Percentiles rank a stretch among this genome's conserved stretches.
Evolutionary conservation across 139 green algal species (phyloP).

Genomic region (Chlorella sp.): DNA sequence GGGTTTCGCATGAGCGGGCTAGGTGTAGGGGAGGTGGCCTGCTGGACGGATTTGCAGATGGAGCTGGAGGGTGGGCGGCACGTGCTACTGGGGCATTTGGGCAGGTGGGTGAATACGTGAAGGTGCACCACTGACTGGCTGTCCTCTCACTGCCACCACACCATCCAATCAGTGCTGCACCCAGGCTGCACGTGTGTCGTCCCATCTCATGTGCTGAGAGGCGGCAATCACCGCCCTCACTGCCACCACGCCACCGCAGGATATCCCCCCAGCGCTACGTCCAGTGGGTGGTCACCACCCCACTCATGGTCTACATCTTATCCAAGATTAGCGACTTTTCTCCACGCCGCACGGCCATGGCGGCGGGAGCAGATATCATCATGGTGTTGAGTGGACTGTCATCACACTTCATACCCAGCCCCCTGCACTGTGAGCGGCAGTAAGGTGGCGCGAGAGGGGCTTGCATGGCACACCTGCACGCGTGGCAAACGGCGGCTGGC

Average conservation of each 20-base stretch:
- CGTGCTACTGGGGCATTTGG: too few species aligned
- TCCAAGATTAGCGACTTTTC: conserved; percentile 42
- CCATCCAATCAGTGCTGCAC: too few species aligned
- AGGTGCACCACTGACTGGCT: background rate
- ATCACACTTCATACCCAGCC: conserved; percentile 14
- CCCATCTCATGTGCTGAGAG: too few species aligned
- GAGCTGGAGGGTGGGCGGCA: background rate
- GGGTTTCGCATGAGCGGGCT: background rate
- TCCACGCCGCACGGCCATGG: background rate
- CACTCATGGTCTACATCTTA: conserved; percentile 45
- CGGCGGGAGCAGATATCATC: conserved; percentile 31
- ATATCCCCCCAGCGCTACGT: conserved; percentile 28
- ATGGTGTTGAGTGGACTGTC: conserved; percentile 33
- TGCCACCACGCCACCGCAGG: too few species aligned
- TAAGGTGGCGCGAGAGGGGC: background rate
- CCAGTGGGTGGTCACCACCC: conserved; percentile 51
- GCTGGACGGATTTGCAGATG: background rate
- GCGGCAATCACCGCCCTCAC: too few species aligned
- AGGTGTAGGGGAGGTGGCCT: background rate
- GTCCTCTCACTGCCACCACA: too few species aligned
- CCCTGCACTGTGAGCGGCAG: conserved; percentile 18
- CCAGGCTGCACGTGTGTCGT: too few species aligned
- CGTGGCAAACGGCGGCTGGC: background rate
- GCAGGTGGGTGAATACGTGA: background rate
- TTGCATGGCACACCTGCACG: background rate